phyloP scores from a whole-genome alignment of 495 filamentous ascomycete genomes.

The Aspergillus ostianus region DNA sequence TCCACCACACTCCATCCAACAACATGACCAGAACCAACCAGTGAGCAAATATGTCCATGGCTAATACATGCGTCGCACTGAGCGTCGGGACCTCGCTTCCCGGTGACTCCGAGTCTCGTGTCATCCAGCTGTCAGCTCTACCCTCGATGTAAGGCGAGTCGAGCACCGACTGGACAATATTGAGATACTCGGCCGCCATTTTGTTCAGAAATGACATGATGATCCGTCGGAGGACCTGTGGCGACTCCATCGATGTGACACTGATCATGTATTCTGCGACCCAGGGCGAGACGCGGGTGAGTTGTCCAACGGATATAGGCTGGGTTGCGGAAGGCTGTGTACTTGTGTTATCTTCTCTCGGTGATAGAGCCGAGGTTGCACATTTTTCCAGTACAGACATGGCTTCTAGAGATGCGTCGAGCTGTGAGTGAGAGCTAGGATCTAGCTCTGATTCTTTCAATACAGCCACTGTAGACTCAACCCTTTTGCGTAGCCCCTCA shows the following conservation, averaged over 20 bases:
- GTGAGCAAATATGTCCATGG: conserved; percentile 44
- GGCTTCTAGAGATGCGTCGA: conserved; percentile 18
- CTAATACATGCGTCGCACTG: conserved; percentile 29
- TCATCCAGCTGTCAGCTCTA: conserved; percentile 6
- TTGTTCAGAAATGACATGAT: conserved; percentile 35
- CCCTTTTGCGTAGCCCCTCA: conserved; percentile 16
- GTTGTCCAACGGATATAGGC: background rate
- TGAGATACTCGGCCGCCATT: conserved; percentile 22
- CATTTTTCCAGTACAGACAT: conserved; percentile 20
- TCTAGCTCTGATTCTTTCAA: conserved; percentile 4
- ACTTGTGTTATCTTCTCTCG: background rate
- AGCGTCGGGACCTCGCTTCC: conserved; percentile 8
- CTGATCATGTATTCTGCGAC: conserved; percentile 27
- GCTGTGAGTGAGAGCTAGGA: background rate
- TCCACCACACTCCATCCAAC: conserved; percentile 46
- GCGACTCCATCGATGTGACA: conserved; percentile 29
- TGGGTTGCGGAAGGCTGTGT: background rate
- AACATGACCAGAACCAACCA: conserved; percentile 45
- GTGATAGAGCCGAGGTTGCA: conserved; percentile 9
- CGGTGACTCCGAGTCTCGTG: conserved; percentile 3
- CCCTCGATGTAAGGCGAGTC: conserved; percentile 10
- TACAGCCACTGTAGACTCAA: conserved; percentile 10
- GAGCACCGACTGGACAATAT: conserved; percentile 23
- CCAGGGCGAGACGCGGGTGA: conserved; percentile 25
- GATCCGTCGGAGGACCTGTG: conserved; percentile 25